Conservation (phyloP, 768 basidiomycete species). For the Pleurotus ostreatus region DNA sequence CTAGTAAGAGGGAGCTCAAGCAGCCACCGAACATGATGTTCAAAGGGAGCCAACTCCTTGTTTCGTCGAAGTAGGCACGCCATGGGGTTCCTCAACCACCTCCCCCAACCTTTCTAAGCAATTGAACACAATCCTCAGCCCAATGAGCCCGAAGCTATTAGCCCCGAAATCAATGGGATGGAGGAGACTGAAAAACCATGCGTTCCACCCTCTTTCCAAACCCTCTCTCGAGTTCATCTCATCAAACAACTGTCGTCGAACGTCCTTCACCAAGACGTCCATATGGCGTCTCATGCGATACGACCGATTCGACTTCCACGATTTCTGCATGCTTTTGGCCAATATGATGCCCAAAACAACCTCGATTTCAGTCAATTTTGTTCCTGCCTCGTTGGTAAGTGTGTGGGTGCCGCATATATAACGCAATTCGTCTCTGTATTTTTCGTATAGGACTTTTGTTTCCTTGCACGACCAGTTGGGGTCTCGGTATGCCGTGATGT, state of each 20-base stretch:
- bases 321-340: constrained; percentile 59
- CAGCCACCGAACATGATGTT: no score
- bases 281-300: constrained; percentile 62
- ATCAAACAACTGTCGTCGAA: constrained; percentile 34
- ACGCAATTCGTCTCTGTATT: constrained; percentile 60
- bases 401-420: constrained; percentile 72
- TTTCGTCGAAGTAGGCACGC: no score
- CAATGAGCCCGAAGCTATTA: constrained; percentile 67
- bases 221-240: constrained; percentile 27
- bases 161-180: constrained; percentile 41
- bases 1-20: no score
- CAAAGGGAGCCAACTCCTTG: no score
- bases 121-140: constrained; percentile 55
- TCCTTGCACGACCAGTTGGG: constrained; percentile 23
- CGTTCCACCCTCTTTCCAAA: constrained; percentile 57
- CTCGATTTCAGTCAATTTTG: constrained; percentile 65
- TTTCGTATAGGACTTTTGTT: constrained; percentile 37
- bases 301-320: constrained; percentile 55
- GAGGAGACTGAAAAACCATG: constrained; percentile 55
- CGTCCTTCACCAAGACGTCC: constrained; percentile 45
- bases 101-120: constrained; percentile 36
- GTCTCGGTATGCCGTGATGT: constrained; percentile 18
- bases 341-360: constrained; percentile 73
- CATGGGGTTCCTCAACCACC: neutral
- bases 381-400: constrained; percentile 51